These are phyloP conservation scores for Acmispon strigosus DNA, from an alignment of 306 rosid species.

Conservation along the genomic window DNA sequence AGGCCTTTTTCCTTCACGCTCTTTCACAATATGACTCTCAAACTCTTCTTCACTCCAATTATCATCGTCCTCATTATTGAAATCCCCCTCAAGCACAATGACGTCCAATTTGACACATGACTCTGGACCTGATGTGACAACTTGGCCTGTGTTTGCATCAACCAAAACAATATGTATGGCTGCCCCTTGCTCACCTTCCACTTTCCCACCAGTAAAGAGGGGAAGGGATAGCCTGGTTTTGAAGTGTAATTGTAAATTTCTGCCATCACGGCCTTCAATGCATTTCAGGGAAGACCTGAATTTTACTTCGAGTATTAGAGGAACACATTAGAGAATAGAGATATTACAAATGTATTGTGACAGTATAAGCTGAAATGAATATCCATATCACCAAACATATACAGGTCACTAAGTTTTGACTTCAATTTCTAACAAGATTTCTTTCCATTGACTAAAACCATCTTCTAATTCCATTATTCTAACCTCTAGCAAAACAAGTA, in stretches of 20 bases:
- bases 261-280: constrained; percentile 53
- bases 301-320: constrained; percentile 22
- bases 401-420: background rate
- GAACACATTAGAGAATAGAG: constrained; percentile 4
- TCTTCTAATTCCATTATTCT: background rate
- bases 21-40: constrained; percentile 77
- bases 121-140: constrained; percentile 61
- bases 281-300: constrained; percentile 67
- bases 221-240: constrained; percentile 69
- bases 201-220: constrained; percentile 82
- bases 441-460: background rate
- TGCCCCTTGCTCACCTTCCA: constrained; percentile 81
- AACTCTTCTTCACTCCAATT: constrained; percentile 73
- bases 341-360: background rate
- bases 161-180: constrained; percentile 61
- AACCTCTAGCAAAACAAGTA: background rate
- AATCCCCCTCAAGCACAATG: constrained; percentile 84
- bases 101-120: constrained; percentile 56
- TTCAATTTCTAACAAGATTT: background rate
- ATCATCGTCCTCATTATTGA: constrained; percentile 71
- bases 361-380: background rate
- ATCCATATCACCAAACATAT: background rate
- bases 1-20: constrained; percentile 87
- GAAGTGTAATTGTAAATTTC: constrained; percentile 56
- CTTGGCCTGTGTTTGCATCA: constrained; percentile 44